A percentile compares a stretch with the other conserved stretches of the same genome.
Conservation (phyloP, 139 green algal species). For the Tetradesmus lagerheimii region DNA sequence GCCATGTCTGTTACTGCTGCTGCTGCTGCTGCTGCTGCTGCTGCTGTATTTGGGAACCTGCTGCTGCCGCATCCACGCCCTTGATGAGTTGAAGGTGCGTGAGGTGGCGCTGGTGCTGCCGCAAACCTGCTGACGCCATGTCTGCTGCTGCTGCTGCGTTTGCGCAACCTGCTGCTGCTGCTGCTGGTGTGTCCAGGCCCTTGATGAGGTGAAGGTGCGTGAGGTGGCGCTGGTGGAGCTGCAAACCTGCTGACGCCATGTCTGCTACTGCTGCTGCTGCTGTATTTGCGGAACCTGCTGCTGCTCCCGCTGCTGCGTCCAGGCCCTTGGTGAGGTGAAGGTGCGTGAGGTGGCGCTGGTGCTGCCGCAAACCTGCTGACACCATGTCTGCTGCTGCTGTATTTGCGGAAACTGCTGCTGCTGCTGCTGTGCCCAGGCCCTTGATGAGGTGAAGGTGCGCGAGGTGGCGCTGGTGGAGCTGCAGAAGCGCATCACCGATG, state of each 20-base stretch:
- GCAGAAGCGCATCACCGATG: slow-evolving; percentile 90
- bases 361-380: slow-evolving; percentile 93
- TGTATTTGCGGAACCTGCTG: background rate
- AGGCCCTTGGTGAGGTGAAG: slow-evolving; percentile 89
- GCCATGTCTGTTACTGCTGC: background rate
- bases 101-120: slow-evolving; percentile 91
- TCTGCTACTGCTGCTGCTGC: background rate
- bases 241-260: slow-evolving; percentile 76
- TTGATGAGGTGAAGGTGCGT: slow-evolving; percentile 90
- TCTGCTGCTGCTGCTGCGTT: background rate
- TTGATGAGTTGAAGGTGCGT: slow-evolving; percentile 90
- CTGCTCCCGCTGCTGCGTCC: background rate
- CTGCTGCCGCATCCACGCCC: slow-evolving; percentile 52
- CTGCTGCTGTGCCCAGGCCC: slow-evolving; percentile 50
- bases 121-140: slow-evolving; percentile 76
- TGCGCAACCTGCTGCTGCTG: background rate
- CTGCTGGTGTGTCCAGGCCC: slow-evolving; percentile 51
- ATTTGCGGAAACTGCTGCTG: background rate
- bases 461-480: slow-evolving; percentile 92
- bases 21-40: background rate
- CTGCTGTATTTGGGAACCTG: background rate
- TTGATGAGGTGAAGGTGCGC: slow-evolving; percentile 91
- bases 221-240: slow-evolving; percentile 92
- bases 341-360: slow-evolving; percentile 87
- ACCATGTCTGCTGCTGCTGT: background rate